Evolutionary conservation across 2,329 filamentous ascomycete species (phyloP).

Genomic region (Aspergillus carbonarius): DNA sequence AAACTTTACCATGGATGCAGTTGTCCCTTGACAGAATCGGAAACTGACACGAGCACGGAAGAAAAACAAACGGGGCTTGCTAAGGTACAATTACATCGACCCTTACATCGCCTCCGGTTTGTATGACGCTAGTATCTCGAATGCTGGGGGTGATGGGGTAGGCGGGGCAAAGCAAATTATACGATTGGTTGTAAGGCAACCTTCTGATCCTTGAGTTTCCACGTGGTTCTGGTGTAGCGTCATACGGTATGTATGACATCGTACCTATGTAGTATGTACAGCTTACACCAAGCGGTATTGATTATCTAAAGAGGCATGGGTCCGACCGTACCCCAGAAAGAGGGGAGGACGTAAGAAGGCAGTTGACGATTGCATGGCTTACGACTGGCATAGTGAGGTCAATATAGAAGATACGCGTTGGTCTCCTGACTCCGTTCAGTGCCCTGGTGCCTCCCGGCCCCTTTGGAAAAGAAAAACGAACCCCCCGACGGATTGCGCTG

Average conservation of each 20-base stretch:
- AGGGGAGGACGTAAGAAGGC: neutral
- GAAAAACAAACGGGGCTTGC: neutral
- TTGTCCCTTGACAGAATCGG: neutral
- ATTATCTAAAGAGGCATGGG: neutral
- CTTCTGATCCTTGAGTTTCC: slow-evolving; percentile 20
- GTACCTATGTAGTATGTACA: slow-evolving; percentile 7
- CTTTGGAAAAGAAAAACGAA: neutral
- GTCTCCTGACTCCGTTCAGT: neutral
- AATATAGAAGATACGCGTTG: slow-evolving; percentile 2
- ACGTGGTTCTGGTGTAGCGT: slow-evolving; percentile 20
- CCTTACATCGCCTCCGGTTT: neutral
- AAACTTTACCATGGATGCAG: neutral
- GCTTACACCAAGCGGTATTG: neutral
- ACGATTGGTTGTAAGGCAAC: slow-evolving; percentile 15
- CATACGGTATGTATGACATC: slow-evolving; percentile 11
- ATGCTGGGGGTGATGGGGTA: slow-evolving; percentile 14
- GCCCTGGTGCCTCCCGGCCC: neutral
- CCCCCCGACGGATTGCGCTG: neutral
- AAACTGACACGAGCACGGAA: neutral
- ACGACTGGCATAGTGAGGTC: slow-evolving; percentile 2
- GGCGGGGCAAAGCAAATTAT: slow-evolving; percentile 14
- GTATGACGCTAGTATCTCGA: slow-evolving; percentile 15
- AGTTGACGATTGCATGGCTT: slow-evolving; percentile 1
- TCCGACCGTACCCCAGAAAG: slow-evolving; percentile 1
- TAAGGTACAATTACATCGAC: neutral